Evolutionary conservation across 2,329 filamentous ascomycete species (phyloP).

Genomic region (Aspergillus luchuensis): DNA sequence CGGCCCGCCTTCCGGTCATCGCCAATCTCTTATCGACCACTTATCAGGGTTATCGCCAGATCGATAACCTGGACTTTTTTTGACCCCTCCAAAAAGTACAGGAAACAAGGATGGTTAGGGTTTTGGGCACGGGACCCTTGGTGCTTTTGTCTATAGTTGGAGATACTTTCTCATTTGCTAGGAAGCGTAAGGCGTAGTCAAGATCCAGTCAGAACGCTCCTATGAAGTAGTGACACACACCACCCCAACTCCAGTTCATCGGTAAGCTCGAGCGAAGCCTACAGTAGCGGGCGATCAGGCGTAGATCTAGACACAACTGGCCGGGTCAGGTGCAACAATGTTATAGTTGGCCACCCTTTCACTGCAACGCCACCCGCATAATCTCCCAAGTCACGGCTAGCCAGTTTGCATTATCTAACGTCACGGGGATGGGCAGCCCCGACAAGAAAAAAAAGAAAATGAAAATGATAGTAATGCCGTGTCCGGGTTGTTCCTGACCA

Average conservation of each 20-base stretch:
- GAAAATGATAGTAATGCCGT: too few species aligned
- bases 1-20: background rate
- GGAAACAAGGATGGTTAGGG: background rate
- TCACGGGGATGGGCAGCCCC: background rate
- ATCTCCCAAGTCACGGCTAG: background rate
- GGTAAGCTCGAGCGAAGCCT: background rate
- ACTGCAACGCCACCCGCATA: background rate
- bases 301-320: background rate
- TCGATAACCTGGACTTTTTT: background rate
- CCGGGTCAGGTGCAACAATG: background rate
- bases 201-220: background rate
- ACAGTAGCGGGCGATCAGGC: background rate
- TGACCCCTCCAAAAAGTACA: background rate
- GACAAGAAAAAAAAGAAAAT: too few species aligned
- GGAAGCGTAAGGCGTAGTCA: background rate
- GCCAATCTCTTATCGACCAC: background rate
- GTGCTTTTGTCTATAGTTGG: background rate
- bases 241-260: background rate
- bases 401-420: background rate
- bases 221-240: background rate
- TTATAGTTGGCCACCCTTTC: background rate
- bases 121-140: background rate
- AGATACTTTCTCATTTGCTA: background rate
- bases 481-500: too few species aligned
- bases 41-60: slow-evolving; percentile 1